Conservation (phyloP, 1,139 yeast species). For the Nadsonia starkeyi-henricii region DNA sequence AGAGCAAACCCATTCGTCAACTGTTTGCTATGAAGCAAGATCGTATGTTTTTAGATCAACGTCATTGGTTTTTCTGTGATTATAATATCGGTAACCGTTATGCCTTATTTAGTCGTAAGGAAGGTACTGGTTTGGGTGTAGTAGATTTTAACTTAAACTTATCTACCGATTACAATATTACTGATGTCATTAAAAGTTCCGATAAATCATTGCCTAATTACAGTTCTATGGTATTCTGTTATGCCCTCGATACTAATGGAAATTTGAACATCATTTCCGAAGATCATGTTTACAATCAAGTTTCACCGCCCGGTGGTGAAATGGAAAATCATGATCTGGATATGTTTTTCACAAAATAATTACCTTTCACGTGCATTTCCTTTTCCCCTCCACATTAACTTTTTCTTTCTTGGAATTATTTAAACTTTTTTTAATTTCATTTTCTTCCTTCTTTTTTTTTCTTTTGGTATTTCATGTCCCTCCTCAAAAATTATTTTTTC, state of each 20-base stretch:
- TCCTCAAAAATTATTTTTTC: too few relatives aligned
- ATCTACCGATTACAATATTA: neutral
- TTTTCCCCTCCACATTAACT: too few relatives aligned
- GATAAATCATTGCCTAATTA: neutral
- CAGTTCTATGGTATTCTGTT: neutral
- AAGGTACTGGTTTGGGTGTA: neutral
- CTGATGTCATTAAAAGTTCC: neutral
- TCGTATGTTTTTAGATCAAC: neutral
- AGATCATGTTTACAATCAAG: neutral
- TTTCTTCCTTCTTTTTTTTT: too few relatives aligned
- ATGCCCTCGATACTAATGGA: neutral
- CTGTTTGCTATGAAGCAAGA: neutral
- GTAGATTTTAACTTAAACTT: neutral
- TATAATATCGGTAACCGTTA: neutral
- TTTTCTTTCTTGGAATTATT: too few relatives aligned
- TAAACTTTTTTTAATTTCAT: too few relatives aligned
- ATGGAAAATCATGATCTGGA: neutral
- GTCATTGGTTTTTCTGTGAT: neutral
- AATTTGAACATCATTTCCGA: neutral
- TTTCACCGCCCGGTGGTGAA: neutral
- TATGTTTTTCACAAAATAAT: neutral
- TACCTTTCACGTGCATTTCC: too few relatives aligned
- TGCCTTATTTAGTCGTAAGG: neutral
- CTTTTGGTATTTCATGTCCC: too few relatives aligned
- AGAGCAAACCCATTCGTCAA: neutral